Evolutionary conservation across 768 basidiomycete species (phyloP).

Genomic region (Hysterangium stoloniferum): DNA sequence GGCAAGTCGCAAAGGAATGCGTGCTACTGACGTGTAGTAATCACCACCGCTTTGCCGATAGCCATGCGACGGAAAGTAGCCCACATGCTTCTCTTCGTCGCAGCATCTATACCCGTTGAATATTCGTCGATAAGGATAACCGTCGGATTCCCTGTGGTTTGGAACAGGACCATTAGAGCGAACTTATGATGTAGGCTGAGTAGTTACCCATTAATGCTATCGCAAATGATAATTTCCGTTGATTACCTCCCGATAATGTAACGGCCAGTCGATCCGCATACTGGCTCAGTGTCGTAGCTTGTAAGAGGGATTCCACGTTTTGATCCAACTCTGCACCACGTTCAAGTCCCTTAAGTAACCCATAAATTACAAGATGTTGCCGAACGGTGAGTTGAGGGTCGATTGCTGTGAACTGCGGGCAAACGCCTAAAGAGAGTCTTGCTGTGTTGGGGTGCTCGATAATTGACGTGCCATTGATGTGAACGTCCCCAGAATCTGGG

Average conservation of each 20-base stretch:
- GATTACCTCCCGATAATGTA: slow-evolving; percentile 72
- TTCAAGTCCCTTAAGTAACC: slow-evolving; percentile 60
- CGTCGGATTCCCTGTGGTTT: slow-evolving; percentile 53
- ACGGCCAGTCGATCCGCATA: slow-evolving; percentile 70
- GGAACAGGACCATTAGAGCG: not conserved
- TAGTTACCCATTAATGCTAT: slow-evolving; percentile 61
- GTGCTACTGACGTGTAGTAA: slow-evolving; percentile 56
- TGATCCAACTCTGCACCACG: slow-evolving; percentile 39
- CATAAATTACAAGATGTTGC: slow-evolving; percentile 68
- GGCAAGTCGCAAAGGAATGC: not conserved
- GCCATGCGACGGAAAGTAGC: slow-evolving; percentile 56
- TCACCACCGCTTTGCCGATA: slow-evolving; percentile 59
- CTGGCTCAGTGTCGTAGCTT: slow-evolving; percentile 44
- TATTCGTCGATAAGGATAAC: slow-evolving; percentile 80
- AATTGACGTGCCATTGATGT: slow-evolving; percentile 60
- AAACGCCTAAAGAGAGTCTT: slow-evolving; percentile 67
- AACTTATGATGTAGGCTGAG: not conserved
- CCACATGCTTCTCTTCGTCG: slow-evolving; percentile 84
- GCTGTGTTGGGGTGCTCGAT: slow-evolving; percentile 55
- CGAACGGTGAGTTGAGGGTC: slow-evolving; percentile 71
- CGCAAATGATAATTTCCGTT: slow-evolving; percentile 66
- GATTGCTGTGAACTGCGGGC: slow-evolving; percentile 80
- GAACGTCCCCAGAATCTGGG: slow-evolving; percentile 61
- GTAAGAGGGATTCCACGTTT: slow-evolving; percentile 51
- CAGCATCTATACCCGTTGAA: slow-evolving; percentile 76